Conservation (phyloP, 169 alveolate genomes). For the Perkinsus olseni region DNA sequence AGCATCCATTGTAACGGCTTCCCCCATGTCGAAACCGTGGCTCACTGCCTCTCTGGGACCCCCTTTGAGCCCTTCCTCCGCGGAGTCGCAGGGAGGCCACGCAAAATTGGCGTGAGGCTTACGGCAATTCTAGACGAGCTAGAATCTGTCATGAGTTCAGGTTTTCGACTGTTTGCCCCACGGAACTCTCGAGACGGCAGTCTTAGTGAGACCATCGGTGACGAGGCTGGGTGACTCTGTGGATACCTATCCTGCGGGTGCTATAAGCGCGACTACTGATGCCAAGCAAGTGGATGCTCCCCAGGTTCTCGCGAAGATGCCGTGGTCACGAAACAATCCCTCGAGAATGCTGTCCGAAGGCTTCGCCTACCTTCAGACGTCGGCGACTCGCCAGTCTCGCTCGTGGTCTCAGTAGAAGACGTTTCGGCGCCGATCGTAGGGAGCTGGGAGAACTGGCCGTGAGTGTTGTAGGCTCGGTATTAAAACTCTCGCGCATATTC, state of each 20-base stretch:
- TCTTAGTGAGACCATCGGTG: background rate
- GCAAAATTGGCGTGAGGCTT: background rate
- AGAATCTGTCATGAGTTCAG: too few relatives aligned
- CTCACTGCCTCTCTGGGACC: background rate
- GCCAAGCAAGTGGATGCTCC: background rate
- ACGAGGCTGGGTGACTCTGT: background rate
- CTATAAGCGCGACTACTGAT: background rate
- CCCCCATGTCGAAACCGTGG: background rate
- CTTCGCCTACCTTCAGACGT: background rate
- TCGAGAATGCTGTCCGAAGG: background rate
- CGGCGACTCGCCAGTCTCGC: background rate
- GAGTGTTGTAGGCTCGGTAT: too few relatives aligned
- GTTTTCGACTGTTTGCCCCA: background rate
- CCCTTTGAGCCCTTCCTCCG: background rate
- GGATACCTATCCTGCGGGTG: background rate
- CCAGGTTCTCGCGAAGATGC: background rate
- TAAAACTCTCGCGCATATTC: background rate
- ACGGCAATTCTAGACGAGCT: too few relatives aligned
- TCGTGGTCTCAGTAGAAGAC: background rate
- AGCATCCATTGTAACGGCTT: background rate
- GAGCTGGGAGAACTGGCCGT: background rate
- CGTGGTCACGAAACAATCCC: background rate
- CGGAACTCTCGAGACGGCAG: background rate
- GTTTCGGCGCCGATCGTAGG: background rate
- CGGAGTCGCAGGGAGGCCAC: background rate